Percentiles rank a stretch among this genome's conserved stretches.
These are phyloP conservation scores for Penicillium riverlandense DNA, from an alignment of 495 filamentous ascomycete species.

Conservation along the genomic window DNA sequence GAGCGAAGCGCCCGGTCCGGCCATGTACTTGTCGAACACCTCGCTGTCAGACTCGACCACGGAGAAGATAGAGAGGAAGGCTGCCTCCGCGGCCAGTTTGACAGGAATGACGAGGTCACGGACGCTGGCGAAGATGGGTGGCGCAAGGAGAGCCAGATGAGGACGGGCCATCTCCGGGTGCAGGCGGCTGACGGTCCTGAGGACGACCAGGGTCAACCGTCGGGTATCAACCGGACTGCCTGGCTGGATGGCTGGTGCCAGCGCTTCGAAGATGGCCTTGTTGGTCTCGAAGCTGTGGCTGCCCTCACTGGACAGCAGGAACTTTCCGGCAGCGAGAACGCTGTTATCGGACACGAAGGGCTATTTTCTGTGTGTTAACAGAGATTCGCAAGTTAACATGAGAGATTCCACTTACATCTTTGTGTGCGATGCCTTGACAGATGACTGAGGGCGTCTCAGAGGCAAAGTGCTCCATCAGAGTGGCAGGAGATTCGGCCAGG, in stretches of 20 bases:
- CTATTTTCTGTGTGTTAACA: slow-evolving; percentile 30
- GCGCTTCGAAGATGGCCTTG: slow-evolving; percentile 69
- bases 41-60: slow-evolving; percentile 79
- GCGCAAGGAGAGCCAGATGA: slow-evolving; percentile 69
- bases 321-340: slow-evolving; percentile 93
- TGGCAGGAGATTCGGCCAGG: slow-evolving; percentile 65
- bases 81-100: slow-evolving; percentile 90
- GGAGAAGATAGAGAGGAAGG: slow-evolving; percentile 88
- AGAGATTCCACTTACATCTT: slow-evolving; percentile 51
- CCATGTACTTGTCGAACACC: slow-evolving; percentile 89
- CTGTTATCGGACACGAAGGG: slow-evolving; percentile 81
- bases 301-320: slow-evolving; percentile 58
- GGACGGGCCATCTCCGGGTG: slow-evolving; percentile 70
- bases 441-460: slow-evolving; percentile 69
- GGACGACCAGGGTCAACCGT: slow-evolving; percentile 78
- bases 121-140: slow-evolving; percentile 82
- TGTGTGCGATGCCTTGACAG: slow-evolving; percentile 69
- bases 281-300: slow-evolving; percentile 51
- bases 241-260: slow-evolving; percentile 67
- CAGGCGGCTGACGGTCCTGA: slow-evolving; percentile 73
- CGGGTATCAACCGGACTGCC: slow-evolving; percentile 75
- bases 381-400: not conserved
- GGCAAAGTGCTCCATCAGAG: slow-evolving; percentile 57
- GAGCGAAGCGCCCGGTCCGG: slow-evolving; percentile 51
- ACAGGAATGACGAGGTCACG: slow-evolving; percentile 93